These are phyloP conservation scores for Podospora pseudocomata DNA, from an alignment of 495 filamentous ascomycete species.

Conservation along the genomic window DNA sequence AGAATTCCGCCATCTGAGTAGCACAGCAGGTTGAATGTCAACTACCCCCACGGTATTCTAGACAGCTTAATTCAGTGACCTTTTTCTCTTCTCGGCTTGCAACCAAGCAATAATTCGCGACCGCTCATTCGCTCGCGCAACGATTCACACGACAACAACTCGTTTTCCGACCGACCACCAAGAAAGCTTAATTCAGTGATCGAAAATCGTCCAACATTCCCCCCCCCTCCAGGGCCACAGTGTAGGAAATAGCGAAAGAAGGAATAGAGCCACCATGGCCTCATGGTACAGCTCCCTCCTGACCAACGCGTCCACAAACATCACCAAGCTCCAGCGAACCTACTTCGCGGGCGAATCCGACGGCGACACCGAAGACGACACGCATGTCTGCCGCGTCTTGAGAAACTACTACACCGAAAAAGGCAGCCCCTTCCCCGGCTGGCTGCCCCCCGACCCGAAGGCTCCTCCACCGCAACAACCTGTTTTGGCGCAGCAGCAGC, in stretches of 20 bases:
- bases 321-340: conserved; percentile 73
- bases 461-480: conserved; percentile 52
- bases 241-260: too few species aligned
- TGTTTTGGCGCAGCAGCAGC: conserved; percentile 45
- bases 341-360: conserved; percentile 77
- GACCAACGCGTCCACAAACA: conserved; percentile 72
- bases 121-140: neutral
- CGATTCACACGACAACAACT: neutral
- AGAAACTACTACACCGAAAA: conserved; percentile 93
- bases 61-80: neutral
- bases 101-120: neutral
- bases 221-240: too few species aligned
- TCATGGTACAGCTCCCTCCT: conserved; percentile 78
- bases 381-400: conserved; percentile 91
- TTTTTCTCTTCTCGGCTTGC: neutral
- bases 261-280: conserved; percentile 48
- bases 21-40: neutral
- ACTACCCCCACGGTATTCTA: neutral
- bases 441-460: conserved; percentile 86
- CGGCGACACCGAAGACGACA: conserved; percentile 91
- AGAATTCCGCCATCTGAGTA: neutral
- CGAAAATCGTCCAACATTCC: neutral
- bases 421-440: conserved; percentile 72
- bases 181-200: conserved; percentile 23
- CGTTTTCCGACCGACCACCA: conserved; percentile 5